These are phyloP conservation scores for Paspalum notatum DNA, from an alignment of 176 grass and related monocot species.

Conservation along the genomic window DNA sequence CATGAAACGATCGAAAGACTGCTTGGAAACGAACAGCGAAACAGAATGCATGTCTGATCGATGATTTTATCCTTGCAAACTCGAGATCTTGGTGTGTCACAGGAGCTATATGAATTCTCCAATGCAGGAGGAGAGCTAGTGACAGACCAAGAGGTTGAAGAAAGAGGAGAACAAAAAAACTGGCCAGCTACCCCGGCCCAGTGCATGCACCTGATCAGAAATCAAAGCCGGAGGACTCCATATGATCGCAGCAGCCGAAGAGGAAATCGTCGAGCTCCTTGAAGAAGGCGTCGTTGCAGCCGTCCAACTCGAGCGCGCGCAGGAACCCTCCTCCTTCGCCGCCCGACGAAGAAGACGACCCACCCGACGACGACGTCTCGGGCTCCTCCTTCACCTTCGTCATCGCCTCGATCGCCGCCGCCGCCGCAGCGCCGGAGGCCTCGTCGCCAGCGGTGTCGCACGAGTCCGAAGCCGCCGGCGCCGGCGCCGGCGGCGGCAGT, in stretches of 20 bases:
- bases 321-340: slow-evolving; percentile 23
- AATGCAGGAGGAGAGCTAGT: neutral
- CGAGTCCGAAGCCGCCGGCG: slow-evolving; percentile 22
- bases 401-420: slow-evolving; percentile 9
- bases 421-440: neutral
- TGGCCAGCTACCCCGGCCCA: neutral
- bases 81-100: slow-evolving; percentile 4
- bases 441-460: slow-evolving; percentile 7
- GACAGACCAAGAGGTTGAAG: neutral
- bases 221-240: neutral
- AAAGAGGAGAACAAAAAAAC: neutral
- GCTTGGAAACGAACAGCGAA: neutral
- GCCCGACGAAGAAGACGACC: neutral
- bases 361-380: neutral
- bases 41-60: slow-evolving; percentile 5
- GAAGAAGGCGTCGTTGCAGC: slow-evolving; percentile 24
- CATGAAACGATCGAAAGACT: neutral
- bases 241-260: slow-evolving; percentile 9
- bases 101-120: neutral
- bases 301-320: slow-evolving; percentile 15
- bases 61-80: slow-evolving; percentile 4
- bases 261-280: slow-evolving; percentile 37
- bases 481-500: neutral
- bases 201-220: slow-evolving; percentile 37
- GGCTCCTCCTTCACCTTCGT: slow-evolving; percentile 38